Conservation (phyloP, 768 basidiomycete species). For the Hygrocybe coccinea region DNA sequence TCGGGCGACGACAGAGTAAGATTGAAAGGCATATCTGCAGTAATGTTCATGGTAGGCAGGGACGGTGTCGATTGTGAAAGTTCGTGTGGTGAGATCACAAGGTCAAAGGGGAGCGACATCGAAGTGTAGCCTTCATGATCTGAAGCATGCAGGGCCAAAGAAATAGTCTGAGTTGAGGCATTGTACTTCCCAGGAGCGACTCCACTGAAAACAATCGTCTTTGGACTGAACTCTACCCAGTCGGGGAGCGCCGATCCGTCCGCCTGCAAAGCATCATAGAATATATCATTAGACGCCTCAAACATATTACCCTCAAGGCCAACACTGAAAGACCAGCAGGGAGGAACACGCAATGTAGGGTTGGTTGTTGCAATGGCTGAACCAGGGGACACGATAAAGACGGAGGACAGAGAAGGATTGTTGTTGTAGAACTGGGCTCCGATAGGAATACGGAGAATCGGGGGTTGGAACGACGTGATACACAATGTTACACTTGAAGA, state of each 20-base stretch:
- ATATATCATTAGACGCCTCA: conserved; percentile 42
- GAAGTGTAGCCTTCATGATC: conserved; percentile 72
- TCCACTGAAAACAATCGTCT: conserved; percentile 72
- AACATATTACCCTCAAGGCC: conserved; percentile 72
- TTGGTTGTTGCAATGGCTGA: conserved; percentile 50
- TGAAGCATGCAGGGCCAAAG: conserved; percentile 61
- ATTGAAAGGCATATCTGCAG: conserved; percentile 49
- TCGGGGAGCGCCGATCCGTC: conserved; percentile 68
- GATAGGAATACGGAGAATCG: conserved; percentile 50
- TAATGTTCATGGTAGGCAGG: conserved; percentile 68
- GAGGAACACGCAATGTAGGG: conserved; percentile 69
- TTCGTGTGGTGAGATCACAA: conserved; percentile 67
- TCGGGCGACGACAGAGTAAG: conserved; percentile 47
- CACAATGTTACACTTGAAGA: conserved; percentile 53
- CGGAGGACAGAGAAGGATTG: conserved; percentile 70
- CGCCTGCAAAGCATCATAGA: conserved; percentile 57
- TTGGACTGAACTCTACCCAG: conserved; percentile 71
- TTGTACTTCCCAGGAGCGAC: conserved; percentile 52
- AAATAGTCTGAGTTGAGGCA: conserved; percentile 38
- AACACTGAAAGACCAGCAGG: conserved; percentile 84
- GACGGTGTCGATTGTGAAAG: conserved; percentile 44
- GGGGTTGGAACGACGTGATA: conserved; percentile 50
- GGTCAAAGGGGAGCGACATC: conserved; percentile 50
- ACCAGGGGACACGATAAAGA: conserved; percentile 56
- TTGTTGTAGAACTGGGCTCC: conserved; percentile 53